A percentile compares a stretch with the other conserved stretches of the same genome.
phyloP scores from a whole-genome alignment of 495 filamentous ascomycete genomes.

The Astrocystis sublimbata region DNA sequence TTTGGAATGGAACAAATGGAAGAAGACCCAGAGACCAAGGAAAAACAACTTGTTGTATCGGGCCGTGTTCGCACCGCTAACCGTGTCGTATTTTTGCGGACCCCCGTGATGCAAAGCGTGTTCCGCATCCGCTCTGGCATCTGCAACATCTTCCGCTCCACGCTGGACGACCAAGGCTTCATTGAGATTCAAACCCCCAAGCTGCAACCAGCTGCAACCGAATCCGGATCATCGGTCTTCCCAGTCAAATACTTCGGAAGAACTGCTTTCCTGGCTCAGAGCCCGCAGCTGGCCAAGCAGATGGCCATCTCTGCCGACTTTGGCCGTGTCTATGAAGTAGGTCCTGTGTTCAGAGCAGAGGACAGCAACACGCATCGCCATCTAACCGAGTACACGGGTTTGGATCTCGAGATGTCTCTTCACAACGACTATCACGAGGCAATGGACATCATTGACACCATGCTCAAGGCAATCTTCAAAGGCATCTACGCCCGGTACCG shows the following conservation, averaged over 20 bases:
- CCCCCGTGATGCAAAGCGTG: slow-evolving; percentile 82
- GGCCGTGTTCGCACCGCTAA: slow-evolving; percentile 65
- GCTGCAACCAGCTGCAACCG: slow-evolving; percentile 83
- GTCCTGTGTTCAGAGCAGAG: slow-evolving; percentile 95
- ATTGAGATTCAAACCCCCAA: slow-evolving; percentile 94
- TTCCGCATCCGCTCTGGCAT: slow-evolving; percentile 78
- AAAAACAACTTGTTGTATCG: slow-evolving; percentile 42
- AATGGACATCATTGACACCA: slow-evolving; percentile 73
- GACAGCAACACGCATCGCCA: slow-evolving; percentile 96
- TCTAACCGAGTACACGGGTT: slow-evolving; percentile 92
- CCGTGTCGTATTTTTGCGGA: slow-evolving; percentile 81
- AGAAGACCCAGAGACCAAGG: slow-evolving; percentile 40
- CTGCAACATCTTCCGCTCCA: slow-evolving; percentile 74
- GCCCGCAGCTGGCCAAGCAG: slow-evolving; percentile 92
- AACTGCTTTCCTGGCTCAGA: slow-evolving; percentile 87
- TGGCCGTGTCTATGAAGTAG: slow-evolving; percentile 87
- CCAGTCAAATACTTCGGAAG: slow-evolving; percentile 90
- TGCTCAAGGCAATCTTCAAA: slow-evolving; percentile 86
- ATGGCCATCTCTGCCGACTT: slow-evolving; percentile 93
- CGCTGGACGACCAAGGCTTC: slow-evolving; percentile 75
- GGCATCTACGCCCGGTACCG: slow-evolving; percentile 70
- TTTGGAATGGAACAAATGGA: slow-evolving; percentile 46
- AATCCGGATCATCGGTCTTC: slow-evolving; percentile 94
- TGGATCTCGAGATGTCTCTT: slow-evolving; percentile 95
- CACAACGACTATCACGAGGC: slow-evolving; percentile 90